A percentile compares a stretch with the other conserved stretches of the same genome.
phyloP scores from a whole-genome alignment of 2,329 filamentous ascomycete species.

The Exophiala mesophila region DNA sequence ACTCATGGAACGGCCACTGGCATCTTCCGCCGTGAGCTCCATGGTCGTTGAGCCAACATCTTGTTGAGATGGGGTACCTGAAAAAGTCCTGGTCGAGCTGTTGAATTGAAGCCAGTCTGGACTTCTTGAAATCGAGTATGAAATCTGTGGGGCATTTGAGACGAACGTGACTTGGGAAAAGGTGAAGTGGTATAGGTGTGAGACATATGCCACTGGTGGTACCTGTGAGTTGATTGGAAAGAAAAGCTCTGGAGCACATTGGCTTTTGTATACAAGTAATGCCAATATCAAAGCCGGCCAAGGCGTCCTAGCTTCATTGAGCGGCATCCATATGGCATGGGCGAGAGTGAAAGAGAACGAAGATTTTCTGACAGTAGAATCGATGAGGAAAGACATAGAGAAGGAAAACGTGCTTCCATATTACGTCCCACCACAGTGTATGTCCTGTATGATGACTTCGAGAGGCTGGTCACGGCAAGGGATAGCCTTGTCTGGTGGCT shows the following conservation, averaged over 20 bases:
- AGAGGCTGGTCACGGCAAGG: slow-evolving; percentile 22
- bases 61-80: slow-evolving; percentile 60
- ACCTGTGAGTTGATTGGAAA: slow-evolving; percentile 84
- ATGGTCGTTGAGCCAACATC: slow-evolving; percentile 58
- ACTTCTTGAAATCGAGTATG: slow-evolving; percentile 61
- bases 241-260: slow-evolving; percentile 30
- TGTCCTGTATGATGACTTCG: slow-evolving; percentile 10
- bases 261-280: neutral
- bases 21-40: slow-evolving; percentile 64
- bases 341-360: neutral
- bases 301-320: slow-evolving; percentile 11
- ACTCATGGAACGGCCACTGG: slow-evolving; percentile 58
- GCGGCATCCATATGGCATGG: slow-evolving; percentile 15
- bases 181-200: slow-evolving; percentile 45
- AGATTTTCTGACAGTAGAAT: slow-evolving; percentile 1
- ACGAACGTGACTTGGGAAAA: slow-evolving; percentile 62
- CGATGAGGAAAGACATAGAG: neutral
- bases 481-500: slow-evolving; percentile 1
- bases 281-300: slow-evolving; percentile 5
- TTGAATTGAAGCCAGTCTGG: slow-evolving; percentile 74
- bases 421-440: too few relatives aligned
- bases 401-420: neutral
- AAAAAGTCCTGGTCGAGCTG: slow-evolving; percentile 58
- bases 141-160: slow-evolving; percentile 51
- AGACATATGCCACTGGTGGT: slow-evolving; percentile 69